These are phyloP conservation scores for Plasmodium yoelii DNA, from an alignment of 169 alveolate genomes.

Conservation along the genomic window DNA sequence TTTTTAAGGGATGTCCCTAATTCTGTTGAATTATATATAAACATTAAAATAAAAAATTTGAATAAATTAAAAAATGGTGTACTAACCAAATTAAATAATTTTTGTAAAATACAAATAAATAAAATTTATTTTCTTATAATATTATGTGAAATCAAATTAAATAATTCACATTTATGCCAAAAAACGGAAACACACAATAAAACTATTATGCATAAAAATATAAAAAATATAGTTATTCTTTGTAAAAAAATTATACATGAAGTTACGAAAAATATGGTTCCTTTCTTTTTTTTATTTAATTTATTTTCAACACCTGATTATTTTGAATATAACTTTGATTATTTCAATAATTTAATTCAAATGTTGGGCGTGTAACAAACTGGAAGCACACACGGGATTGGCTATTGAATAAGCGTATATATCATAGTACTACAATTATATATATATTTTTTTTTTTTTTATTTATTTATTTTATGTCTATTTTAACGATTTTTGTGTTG, in stretches of 20 bases:
- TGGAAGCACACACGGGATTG: not conserved
- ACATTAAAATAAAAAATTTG: constrained; percentile 45
- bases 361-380: not conserved
- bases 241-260: constrained; percentile 39
- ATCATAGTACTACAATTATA: too few relatives aligned
- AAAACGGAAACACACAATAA: constrained; percentile 5
- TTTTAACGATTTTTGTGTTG: too few relatives aligned
- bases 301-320: constrained; percentile 70
- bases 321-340: constrained; percentile 62
- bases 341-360: constrained; percentile 28
- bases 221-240: constrained; percentile 32
- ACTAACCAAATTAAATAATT: constrained; percentile 27
- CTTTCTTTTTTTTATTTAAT: constrained; percentile 43
- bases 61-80: constrained; percentile 59
- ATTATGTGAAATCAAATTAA: constrained; percentile 68
- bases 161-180: constrained; percentile 35
- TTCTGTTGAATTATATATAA: constrained; percentile 64
- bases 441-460: too few relatives aligned
- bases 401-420: too few relatives aligned
- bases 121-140: constrained; percentile 33
- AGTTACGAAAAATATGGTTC: constrained; percentile 59
- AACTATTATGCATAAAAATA: not conserved
- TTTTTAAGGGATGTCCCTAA: constrained; percentile 28
- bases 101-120: constrained; percentile 45
- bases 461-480: too few relatives aligned